Conservation (phyloP, 2,329 filamentous ascomycete species). For the Aspergillus sp. region DNA sequence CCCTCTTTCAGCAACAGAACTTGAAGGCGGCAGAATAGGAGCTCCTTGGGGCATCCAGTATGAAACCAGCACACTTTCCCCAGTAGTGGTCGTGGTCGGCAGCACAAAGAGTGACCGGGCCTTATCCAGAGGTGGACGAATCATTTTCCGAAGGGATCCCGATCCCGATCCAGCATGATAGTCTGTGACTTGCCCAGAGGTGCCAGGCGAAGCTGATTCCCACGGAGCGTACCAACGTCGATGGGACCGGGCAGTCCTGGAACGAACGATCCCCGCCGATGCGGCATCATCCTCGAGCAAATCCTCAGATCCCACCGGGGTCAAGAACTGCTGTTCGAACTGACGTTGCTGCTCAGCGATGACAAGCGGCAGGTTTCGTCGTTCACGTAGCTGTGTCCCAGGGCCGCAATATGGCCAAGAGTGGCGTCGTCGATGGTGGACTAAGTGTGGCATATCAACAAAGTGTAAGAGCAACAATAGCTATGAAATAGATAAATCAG, state of each 20-base stretch:
- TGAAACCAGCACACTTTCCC: slow-evolving; percentile 23
- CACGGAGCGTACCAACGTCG: slow-evolving; percentile 29
- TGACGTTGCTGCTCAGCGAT: slow-evolving; percentile 14
- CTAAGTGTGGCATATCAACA: slow-evolving; percentile 29
- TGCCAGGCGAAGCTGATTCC: neutral
- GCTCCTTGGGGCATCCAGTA: slow-evolving; percentile 23
- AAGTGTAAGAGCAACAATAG: neutral
- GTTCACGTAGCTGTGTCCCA: slow-evolving; percentile 23
- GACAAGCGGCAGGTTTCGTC: slow-evolving; percentile 22
- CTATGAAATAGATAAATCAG: neutral
- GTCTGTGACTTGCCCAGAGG: neutral
- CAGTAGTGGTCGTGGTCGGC: slow-evolving; percentile 26
- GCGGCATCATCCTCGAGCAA: slow-evolving; percentile 32
- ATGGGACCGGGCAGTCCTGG: slow-evolving; percentile 22
- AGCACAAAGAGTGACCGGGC: slow-evolving; percentile 34
- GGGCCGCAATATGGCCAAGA: slow-evolving; percentile 41
- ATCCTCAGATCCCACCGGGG: slow-evolving; percentile 26
- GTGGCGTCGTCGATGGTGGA: slow-evolving; percentile 37
- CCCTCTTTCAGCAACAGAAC: slow-evolving; percentile 7
- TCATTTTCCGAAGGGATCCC: slow-evolving; percentile 30
- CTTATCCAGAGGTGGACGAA: slow-evolving; percentile 35
- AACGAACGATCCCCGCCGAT: slow-evolving; percentile 37
- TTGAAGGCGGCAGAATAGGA: neutral
- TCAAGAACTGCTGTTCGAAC: slow-evolving; percentile 17
- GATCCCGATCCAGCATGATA: neutral